Conservation (phyloP, 2,329 filamentous ascomycete species). For the Didymella segeticola region DNA sequence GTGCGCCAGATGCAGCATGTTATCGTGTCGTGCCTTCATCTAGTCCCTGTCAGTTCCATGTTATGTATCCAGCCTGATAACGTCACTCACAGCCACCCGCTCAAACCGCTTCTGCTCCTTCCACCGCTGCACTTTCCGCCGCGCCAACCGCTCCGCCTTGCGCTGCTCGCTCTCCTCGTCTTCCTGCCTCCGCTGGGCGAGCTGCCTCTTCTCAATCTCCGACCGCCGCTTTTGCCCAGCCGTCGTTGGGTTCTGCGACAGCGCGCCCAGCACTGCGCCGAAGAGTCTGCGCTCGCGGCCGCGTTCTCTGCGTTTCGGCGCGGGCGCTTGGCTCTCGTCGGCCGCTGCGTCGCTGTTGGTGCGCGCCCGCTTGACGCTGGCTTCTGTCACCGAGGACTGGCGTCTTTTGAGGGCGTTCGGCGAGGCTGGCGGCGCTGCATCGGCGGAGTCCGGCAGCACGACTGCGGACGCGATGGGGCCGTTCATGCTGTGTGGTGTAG, state of each 20-base stretch:
- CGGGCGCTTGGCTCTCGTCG: conserved; percentile 47
- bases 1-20: conserved; percentile 72
- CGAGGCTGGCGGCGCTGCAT: conserved; percentile 35
- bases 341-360: conserved; percentile 48
- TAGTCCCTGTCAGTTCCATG: conserved; percentile 48
- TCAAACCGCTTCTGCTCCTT: conserved; percentile 78
- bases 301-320: conserved; percentile 64
- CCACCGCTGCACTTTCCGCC: conserved; percentile 66
- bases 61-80: conserved; percentile 3
- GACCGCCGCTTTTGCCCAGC: conserved; percentile 71
- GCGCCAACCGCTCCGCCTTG: conserved; percentile 69
- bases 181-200: conserved; percentile 76
- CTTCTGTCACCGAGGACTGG: conserved; percentile 60
- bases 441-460: conserved; percentile 56
- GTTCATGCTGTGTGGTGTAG: conserved; percentile 25
- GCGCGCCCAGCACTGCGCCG: conserved; percentile 77
- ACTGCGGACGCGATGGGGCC: conserved; percentile 62
- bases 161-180: conserved; percentile 73
- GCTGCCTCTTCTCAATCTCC: conserved; percentile 83
- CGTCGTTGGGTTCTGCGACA: conserved; percentile 72
- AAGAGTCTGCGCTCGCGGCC: conserved; percentile 86
- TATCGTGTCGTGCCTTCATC: conserved; percentile 78
- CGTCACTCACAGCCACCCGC: conserved; percentile 70
- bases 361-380: conserved; percentile 61
- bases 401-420: conserved; percentile 56